Base-by-base conservation (phyloP, 1,284 basidiomycete genomes). In the Taiwanofungus camphoratus region DNA sequence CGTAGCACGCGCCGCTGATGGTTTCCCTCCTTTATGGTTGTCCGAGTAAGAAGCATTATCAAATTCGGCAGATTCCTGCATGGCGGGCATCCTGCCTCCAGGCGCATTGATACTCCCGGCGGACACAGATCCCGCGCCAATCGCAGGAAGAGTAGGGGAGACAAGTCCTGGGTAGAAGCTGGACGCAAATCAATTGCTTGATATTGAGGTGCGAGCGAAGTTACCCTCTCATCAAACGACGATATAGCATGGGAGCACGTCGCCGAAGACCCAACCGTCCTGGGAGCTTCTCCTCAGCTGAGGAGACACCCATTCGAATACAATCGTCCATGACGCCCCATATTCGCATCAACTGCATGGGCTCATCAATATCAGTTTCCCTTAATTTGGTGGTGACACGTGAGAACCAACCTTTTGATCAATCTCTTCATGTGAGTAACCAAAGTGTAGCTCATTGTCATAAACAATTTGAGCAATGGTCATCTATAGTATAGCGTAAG, bases 241-340 rank as follows among this genome's bases (percentile, higher is more conserved):
- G 74, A 63, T 98, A 95, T 31, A 95, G 73, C 57, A 83, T 82
- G 0, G 91, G 89, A 12, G 92, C 92, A 36, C 91, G 76, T 15
- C 92, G 74, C 29, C 82, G 76, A 16, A 95, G 70, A 4, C 76
- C 66, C n/a, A 98, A 66, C 8, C 91, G 77, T 16, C 95, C 94
- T 0, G 95, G 95, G 4, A 98, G 75, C 13, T 76, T 77, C 33
- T 73, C 73, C 52, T 95, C 90, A 1, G 74, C 70, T 0, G 87
- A 76, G 7, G 88, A 84, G 13, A 96, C 92, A 19, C 93, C 93
- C 2, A 78, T 77, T 16, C 85, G 85, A 51, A 97, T 97, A 59
- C 92, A 95, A 45, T 85, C 79, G 61, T 97, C 93, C 94, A 97
- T 97, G 2, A 92, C 88, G 38, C 70, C 60, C 92, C 93, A 97